Base-by-base conservation (phyloP, 345 rosid species). In the Psidium guajava region DNA sequence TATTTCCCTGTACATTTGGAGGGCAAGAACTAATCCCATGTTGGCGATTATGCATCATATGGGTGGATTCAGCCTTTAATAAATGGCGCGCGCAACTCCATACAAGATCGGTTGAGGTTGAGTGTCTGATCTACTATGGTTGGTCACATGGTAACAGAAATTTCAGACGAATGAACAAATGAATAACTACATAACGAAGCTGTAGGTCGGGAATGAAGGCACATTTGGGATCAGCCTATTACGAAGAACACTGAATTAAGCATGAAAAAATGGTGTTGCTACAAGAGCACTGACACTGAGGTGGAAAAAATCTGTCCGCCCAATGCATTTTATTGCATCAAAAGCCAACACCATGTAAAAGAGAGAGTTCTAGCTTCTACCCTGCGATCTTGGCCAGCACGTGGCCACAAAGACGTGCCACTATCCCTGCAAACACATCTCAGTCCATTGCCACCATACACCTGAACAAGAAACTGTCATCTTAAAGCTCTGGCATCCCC, bases 401-500 rank as follows among this genome's bases (percentile, higher is more conserved):
- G 12, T 32, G 80, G 14, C 47, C 20, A 69, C 6, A 6, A 36
- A 69, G 42, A 69, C 21, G 80, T 36, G 80, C 7, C 44, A 2
- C 24, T 32, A 64, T 47, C 50, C 50, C 50, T 47, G 0, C 24
- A 18, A 64, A 18, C 47, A 18, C 80, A 9, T 69, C 80, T 32
- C 24, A 69, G 80, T 69, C 80, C 47, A 69, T 18, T 36, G 80
- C 80, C 80, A 69, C 80, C 80, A 2, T 4, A 69, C 25, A 69
- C 6, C 80, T 8, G 80, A 69, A 36, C 25, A 69, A 69, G 77
- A 69, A 69, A 69, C 47, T 9, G 80, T 52, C 32, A 42, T 49
- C 80, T 85, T 86, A 95, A 87, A 97, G 96, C 58, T 94, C 96
- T 83, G 99, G 99, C 99, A 96, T 93, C 88, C 99, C 99, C 90